A percentile compares a stretch with the other conserved stretches of the same genome.
Conservation (phyloP, 2,329 filamentous ascomycete species). For the Monosporascus sp. region DNA sequence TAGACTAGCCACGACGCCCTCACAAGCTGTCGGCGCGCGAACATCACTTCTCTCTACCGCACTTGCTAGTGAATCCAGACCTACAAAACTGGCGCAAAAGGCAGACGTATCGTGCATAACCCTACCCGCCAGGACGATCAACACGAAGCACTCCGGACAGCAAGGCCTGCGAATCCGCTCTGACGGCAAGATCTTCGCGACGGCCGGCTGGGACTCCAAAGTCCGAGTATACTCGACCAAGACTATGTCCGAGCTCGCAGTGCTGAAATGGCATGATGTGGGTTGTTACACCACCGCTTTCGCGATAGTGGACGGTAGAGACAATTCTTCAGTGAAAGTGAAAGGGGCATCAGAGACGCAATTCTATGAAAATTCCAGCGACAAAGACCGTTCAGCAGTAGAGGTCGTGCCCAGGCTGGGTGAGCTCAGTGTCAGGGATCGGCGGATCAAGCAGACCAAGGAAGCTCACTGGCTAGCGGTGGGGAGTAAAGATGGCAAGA, state of each 20-base stretch:
- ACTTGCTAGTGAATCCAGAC: constrained; percentile 13
- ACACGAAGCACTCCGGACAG: constrained; percentile 88
- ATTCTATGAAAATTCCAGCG: too few species aligned
- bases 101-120: constrained; percentile 19
- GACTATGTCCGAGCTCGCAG: constrained; percentile 79
- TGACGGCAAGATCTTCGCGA: constrained; percentile 79
- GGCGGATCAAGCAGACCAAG: constrained; percentile 58
- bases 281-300: constrained; percentile 82
- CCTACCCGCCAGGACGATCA: constrained; percentile 52
- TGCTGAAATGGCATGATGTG: constrained; percentile 89
- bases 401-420: constrained; percentile 16
- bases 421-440: constrained; percentile 52
- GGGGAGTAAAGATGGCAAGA: constrained; percentile 90
- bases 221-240: constrained; percentile 76
- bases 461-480: constrained; percentile 82
- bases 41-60: constrained; percentile 25
- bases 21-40: neutral
- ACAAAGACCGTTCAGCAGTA: too few species aligned
- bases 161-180: constrained; percentile 72
- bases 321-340: constrained; percentile 5
- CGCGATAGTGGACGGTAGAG: constrained; percentile 35
- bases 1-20: neutral
- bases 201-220: constrained; percentile 85
- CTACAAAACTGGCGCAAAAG: constrained; percentile 8
- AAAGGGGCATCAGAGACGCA: neutral